Base-by-base conservation (phyloP, 2,329 filamentous ascomycete genomes). In the Calycina herbarum region DNA sequence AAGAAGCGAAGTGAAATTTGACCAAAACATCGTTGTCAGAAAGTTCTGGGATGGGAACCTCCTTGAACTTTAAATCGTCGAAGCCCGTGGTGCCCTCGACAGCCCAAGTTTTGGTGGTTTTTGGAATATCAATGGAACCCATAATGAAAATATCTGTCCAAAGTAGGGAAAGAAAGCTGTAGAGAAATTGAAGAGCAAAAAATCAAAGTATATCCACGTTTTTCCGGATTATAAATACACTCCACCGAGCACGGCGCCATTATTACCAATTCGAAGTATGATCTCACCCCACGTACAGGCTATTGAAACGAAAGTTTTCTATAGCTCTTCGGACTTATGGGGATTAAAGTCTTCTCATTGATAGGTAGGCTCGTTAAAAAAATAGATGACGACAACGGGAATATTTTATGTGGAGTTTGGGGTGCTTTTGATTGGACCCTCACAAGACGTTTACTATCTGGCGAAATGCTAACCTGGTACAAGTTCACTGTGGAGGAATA, bases 11-110 rank as follows among this genome's bases (percentile, higher is more conserved):
- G 59, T 77, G 74, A 29, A 79, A 77, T 72, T 83, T 84, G 69
- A 86, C 82, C 10, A 86, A 78, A 20, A 86, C 83, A 65, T 86
- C 83, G 62, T 82, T 81, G 64, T 85, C 82, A 5, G 80, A 82
- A 3, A 85, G 66, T 66, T 82, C 71, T 35, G 70, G 71, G 11
- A 77, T 56, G 6, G 59, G 79, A 78, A 8, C 58, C 79, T 73
- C 11, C 61, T 81, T 75, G 68, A 82, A 75, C 68, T 81, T 82
- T 61, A 84, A 75, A 62, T 76, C 76, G 29, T 84, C 80, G 70
- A 85, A 85, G 66, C 79, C 82, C 59, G 76, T 77, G 68, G 77
- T 78, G 69, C 82, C 82, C 63, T 79, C 72, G 20, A 88, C 76
- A 6, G 77, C 81, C 86, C 86, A 89, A 2, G 69, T 65, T 61